Base-by-base conservation (phyloP, 495 filamentous ascomycete species). In the Hypoxylon cercidicola region DNA sequence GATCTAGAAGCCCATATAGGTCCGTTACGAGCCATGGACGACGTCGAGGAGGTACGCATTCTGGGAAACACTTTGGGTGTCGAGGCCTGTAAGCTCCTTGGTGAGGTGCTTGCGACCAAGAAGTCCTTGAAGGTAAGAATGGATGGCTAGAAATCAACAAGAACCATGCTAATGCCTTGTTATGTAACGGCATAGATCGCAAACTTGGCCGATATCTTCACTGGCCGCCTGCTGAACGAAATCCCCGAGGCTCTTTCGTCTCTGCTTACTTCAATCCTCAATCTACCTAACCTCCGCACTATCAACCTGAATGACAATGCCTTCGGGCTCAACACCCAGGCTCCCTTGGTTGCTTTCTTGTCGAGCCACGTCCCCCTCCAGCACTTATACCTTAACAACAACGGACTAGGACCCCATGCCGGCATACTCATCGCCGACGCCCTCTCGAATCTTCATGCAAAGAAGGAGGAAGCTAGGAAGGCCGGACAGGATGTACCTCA, bases 221-320 rank as follows among this genome's bases (percentile, higher is more conserved):
- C 95, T 55, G 90, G 90, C 30, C 93, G 95, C 61, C 87, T 99
- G 20, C 88, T 98, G 47, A 89, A 89, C 70, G 95, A 99, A 71
- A 98, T 99, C 66, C 95, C 95, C 44, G 88, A 88, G 53, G 94
- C 96, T 2, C 87, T 98, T 32, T 88, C 88, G 11, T 87, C 87
- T 41, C 89, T 99, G 34, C 88, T 98, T 11, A 91, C 88, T 18
- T 87, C 96, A 3, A 89, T 98, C 40, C 86, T 97, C 44, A 87
- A 90, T 52, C 87, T 96, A 45, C 85, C 89, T 0, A 85, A 89
- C 30, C 87, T 98, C 12, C 90, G 93, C 73, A 97, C 93, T 28
- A 85, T 99, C 75, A 93, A 98, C 78, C 87, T 99, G 11, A 95
- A 93, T 73, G 95, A 99, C 78, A 99, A 99, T 77, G 95, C 95